Conservation (phyloP, 768 basidiomycete species). For the Mycena polygramma region DNA sequence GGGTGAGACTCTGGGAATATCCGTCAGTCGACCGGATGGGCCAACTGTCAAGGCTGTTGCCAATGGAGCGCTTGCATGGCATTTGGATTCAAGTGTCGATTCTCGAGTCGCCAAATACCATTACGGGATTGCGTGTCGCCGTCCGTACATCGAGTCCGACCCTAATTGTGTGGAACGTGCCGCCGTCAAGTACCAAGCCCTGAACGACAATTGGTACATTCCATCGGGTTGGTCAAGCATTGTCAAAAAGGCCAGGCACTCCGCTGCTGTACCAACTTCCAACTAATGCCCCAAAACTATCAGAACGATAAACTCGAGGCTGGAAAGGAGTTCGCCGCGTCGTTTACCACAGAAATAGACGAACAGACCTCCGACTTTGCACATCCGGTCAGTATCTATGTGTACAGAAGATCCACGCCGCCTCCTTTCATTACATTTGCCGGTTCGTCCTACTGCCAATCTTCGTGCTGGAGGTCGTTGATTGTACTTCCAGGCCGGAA, state of each 20-base stretch:
- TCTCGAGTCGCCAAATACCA: constrained; percentile 42
- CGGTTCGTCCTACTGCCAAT: background rate
- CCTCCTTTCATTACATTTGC: constrained; percentile 33
- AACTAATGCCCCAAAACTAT: no score
- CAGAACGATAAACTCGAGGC: constrained; percentile 31
- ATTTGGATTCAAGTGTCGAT: constrained; percentile 42
- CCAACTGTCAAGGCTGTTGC: constrained; percentile 45
- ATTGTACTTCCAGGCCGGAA: constrained; percentile 10
- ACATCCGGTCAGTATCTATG: constrained; percentile 23
- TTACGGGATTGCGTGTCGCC: constrained; percentile 39
- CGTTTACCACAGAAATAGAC: background rate
- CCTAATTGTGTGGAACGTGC: constrained; percentile 22
- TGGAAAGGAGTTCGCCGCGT: constrained; percentile 7
- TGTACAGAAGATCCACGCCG: constrained; percentile 28
- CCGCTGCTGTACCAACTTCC: background rate
- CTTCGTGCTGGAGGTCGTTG: background rate
- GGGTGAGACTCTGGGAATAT: constrained; percentile 38
- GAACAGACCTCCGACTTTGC: background rate
- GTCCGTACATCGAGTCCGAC: constrained; percentile 25
- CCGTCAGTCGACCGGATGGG: constrained; percentile 42
- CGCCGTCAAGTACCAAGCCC: background rate
- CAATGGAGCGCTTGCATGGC: constrained; percentile 47
- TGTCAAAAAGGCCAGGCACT: constrained; percentile 33
- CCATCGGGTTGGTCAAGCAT: constrained; percentile 39
- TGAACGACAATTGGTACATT: constrained; percentile 28